phyloP scores from a whole-genome alignment of 2,329 filamentous ascomycete species.

The Botrytis paeoniae region DNA sequence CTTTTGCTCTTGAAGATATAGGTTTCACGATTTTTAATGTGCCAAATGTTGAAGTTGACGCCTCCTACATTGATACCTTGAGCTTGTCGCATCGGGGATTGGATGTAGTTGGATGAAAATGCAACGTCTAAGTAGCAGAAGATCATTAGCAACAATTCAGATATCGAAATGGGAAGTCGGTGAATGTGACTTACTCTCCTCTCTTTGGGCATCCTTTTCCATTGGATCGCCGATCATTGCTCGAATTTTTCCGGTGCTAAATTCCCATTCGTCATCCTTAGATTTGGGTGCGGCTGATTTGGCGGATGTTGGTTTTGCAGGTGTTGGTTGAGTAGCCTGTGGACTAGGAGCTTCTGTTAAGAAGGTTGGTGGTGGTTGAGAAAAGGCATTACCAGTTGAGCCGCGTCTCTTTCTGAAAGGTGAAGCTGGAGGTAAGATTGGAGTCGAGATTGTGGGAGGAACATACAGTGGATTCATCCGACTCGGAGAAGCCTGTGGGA shows the following conservation, averaged over 20 bases:
- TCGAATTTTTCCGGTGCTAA: slow-evolving; percentile 23
- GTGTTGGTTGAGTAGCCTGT: not conserved
- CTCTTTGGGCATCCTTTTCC: slow-evolving; percentile 22
- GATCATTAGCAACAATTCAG: not conserved
- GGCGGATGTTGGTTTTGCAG: too few species aligned
- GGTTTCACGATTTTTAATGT: not conserved
- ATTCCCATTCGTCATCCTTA: slow-evolving; percentile 27
- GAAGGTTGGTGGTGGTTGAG: not conserved
- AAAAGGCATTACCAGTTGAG: not conserved
- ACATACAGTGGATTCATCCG: not conserved
- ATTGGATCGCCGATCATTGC: slow-evolving; percentile 3
- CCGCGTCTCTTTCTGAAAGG: slow-evolving; percentile 4
- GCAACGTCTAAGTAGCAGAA: slow-evolving; percentile 25
- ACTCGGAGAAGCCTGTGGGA: slow-evolving; percentile 5
- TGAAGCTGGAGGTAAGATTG: slow-evolving; percentile 8
- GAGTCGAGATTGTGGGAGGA: not conserved
- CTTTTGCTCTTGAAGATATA: not conserved
- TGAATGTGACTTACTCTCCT: slow-evolving; percentile 27
- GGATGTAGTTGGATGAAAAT: slow-evolving; percentile 28
- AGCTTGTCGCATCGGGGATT: not conserved
- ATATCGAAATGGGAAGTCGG: not conserved
- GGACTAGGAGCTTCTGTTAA: not conserved
- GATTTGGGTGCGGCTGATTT: not conserved
- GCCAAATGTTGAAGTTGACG: slow-evolving; percentile 23
- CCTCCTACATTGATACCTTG: slow-evolving; percentile 22